Base-by-base conservation (phyloP, 2,329 filamentous ascomycete genomes). In the Colletotrichum sp. region DNA sequence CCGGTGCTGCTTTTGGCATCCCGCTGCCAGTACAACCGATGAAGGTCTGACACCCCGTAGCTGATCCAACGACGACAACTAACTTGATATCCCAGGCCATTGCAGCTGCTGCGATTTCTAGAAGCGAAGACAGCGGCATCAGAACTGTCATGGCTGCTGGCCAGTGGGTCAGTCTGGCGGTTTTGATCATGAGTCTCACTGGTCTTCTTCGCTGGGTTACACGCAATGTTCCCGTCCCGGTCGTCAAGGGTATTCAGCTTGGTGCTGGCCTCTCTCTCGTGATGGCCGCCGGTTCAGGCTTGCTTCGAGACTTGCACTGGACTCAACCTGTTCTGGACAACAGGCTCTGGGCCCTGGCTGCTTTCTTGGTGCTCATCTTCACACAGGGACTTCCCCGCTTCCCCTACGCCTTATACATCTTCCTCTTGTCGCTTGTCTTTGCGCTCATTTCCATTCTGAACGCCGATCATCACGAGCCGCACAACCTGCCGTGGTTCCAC, bases 161-260 rank as follows among this genome's bases (percentile, higher is more conserved):
- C 48, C 83, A 87, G 77, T 94, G 95, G 74, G 96, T 98, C 38
- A 93, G 93, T 3, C 86, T 87, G 8, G 90, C 93, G 26, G 93
- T 98, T 10, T 89, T 96, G 10, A 8, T 98, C 1, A 92, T 98
- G 82, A 96, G 94, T 81, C 82, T 93, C 6, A 98, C 95, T 0
- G 95, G 96, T 1, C 85, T 97, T n/a, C 87, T 98, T 36, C 89
- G 89, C 73, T 94, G 92, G 89, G 92, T 95, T 67, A 93, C 94
- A 10, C 86, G 88, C n/a, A 88, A 93, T 16, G 94, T 98, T 10
- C 96, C 96, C 1, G 91, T 96, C 16, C 95, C 96, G 0, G 94
- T 99, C 1, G 93, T 99, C 69, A 98, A 98, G 82, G 96, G 96
- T 34, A 98, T 99, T 78, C 97, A 99, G 85, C 92, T 98, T 64